Conservation (phyloP, 371 early-diverging fungal species). For the Mucor indicus region DNA sequence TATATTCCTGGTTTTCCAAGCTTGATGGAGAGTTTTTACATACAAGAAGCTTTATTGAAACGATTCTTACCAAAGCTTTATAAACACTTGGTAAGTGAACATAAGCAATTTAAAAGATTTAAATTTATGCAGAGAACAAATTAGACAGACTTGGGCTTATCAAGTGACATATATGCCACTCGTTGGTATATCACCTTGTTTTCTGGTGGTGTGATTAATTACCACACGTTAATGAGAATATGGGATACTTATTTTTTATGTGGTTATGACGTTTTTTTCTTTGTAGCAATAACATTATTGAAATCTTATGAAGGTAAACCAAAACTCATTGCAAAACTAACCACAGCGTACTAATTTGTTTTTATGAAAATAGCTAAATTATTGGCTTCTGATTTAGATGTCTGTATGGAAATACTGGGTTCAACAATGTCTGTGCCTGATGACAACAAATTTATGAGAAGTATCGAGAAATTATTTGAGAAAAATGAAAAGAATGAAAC, state of each 20-base stretch:
- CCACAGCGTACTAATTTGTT: background rate
- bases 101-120: background rate
- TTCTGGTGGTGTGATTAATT: conserved; percentile 55
- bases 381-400: conserved; percentile 45
- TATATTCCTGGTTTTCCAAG: conserved; percentile 63
- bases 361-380: conserved; percentile 27
- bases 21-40: conserved; percentile 59
- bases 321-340: too few species aligned
- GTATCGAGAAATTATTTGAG: conserved; percentile 40
- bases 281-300: conserved; percentile 55
- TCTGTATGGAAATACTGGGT: conserved; percentile 49
- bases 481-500: conserved; percentile 5
- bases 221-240: conserved; percentile 56
- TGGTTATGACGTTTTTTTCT: conserved; percentile 60
- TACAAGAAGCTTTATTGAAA: conserved; percentile 55
- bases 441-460: conserved; percentile 46
- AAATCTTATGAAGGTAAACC: conserved; percentile 54
- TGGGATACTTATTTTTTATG: conserved; percentile 60
- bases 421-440: conserved; percentile 52
- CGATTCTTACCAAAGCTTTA: conserved; percentile 50
- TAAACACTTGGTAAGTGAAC: conserved; percentile 45
- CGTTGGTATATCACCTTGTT: conserved; percentile 68
- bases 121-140: background rate
- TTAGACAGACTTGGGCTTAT: conserved; percentile 46
- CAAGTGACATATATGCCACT: conserved; percentile 55